phyloP scores from a whole-genome alignment of 805 yeast genomes.

The Candida glaebosa region DNA sequence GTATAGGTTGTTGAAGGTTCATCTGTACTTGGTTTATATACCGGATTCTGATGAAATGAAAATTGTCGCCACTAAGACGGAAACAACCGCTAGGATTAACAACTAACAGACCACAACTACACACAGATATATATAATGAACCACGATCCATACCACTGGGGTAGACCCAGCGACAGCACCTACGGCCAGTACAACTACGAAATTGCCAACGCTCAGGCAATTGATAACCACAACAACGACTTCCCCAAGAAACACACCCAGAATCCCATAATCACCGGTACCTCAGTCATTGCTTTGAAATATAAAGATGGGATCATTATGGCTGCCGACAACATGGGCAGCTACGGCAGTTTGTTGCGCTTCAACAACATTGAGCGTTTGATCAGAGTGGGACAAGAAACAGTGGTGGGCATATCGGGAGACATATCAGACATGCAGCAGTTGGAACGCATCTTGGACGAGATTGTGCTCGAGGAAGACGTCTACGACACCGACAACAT shows the following conservation, averaged over 20 bases:
- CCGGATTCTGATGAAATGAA: too few relatives aligned
- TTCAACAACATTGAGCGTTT: conserved; percentile 84
- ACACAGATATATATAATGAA: conserved; percentile 73
- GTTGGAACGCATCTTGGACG: conserved; percentile 68
- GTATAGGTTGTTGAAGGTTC: too few relatives aligned
- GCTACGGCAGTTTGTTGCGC: conserved; percentile 90
- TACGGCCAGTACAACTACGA: conserved; percentile 78
- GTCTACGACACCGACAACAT: conserved; percentile 70
- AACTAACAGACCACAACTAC: too few relatives aligned
- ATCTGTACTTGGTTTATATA: too few relatives aligned
- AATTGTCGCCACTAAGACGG: conserved; percentile 1
- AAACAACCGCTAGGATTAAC: too few relatives aligned
- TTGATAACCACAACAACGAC: conserved; percentile 14
- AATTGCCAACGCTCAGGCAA: conserved; percentile 60
- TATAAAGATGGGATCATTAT: conserved; percentile 85
- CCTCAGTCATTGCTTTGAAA: conserved; percentile 90
- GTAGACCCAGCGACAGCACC: conserved; percentile 79
- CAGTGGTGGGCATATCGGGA: conserved; percentile 92
- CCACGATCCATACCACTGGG: conserved; percentile 95
- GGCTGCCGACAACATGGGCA: conserved; percentile 91
- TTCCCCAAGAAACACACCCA: conserved; percentile 85
- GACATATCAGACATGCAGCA: conserved; percentile 93
- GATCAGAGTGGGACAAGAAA: conserved; percentile 75
- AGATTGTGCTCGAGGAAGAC: conserved; percentile 68
- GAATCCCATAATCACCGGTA: conserved; percentile 94